These are phyloP conservation scores for Escallonia herrerae DNA, from an alignment of 129 eudicot species.

Conservation along the genomic window DNA sequence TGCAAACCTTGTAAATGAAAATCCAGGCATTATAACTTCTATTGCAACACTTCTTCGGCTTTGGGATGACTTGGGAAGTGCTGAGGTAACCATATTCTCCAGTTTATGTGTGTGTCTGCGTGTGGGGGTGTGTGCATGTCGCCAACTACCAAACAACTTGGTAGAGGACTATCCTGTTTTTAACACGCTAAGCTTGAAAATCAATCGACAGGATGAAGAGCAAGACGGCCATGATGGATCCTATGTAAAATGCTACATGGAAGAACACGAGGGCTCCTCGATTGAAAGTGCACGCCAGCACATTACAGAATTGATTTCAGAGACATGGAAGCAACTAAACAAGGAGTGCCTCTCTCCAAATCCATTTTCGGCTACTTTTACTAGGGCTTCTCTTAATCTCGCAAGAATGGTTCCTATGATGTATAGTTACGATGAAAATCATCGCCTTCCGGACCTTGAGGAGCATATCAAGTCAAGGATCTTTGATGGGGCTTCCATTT, in stretches of 20 bases:
- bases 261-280: slow-evolving; percentile 29
- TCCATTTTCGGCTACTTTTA: slow-evolving; percentile 20
- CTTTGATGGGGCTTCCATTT: too few relatives aligned
- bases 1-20: slow-evolving; percentile 7
- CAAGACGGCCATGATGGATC: slow-evolving; percentile 61
- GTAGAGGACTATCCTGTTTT: too few relatives aligned
- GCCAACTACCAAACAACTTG: too few relatives aligned
- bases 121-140: not conserved
- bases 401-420: slow-evolving; percentile 53
- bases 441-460: slow-evolving; percentile 21
- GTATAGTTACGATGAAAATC: slow-evolving; percentile 30
- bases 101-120: not conserved
- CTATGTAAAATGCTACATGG: slow-evolving; percentile 29
- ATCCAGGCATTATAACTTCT: slow-evolving; percentile 18
- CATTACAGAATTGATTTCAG: slow-evolving; percentile 23
- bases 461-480: slow-evolving; percentile 14
- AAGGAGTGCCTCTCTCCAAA: slow-evolving; percentile 20
- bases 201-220: slow-evolving; percentile 30
- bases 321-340: slow-evolving; percentile 45
- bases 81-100: slow-evolving; percentile 8
- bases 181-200: too few relatives aligned
- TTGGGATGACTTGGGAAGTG: slow-evolving; percentile 31
- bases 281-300: slow-evolving; percentile 19
- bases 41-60: slow-evolving; percentile 42
- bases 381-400: slow-evolving; percentile 27